These are phyloP conservation scores for Clarireedia homoeocarpa DNA, from an alignment of 2,329 filamentous ascomycete genomes.

Conservation along the genomic window DNA sequence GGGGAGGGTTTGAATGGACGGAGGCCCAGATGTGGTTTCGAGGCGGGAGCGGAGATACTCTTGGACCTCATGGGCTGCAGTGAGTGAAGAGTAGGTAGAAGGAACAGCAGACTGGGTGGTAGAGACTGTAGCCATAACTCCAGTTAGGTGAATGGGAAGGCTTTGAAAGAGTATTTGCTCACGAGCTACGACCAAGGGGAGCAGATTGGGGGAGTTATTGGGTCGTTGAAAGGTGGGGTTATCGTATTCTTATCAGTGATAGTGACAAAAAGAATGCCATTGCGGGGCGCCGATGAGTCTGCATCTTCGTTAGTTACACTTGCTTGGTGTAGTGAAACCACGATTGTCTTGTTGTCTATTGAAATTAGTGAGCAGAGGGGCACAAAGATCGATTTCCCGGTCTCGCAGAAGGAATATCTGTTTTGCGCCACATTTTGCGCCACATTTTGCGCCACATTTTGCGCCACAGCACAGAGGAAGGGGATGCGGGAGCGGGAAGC, in stretches of 20 bases:
- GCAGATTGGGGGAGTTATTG: background rate
- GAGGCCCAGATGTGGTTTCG: constrained; percentile 10
- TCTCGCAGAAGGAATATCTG: too few species aligned
- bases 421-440: too few species aligned
- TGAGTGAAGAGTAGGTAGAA: background rate
- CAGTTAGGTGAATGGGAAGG: background rate
- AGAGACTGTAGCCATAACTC: background rate
- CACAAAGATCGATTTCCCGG: too few species aligned
- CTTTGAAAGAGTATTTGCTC: background rate
- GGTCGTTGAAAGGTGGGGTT: background rate
- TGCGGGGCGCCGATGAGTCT: background rate
- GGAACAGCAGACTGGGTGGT: background rate
- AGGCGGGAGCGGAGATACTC: constrained; percentile 23
- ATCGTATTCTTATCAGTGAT: background rate
- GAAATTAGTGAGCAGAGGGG: too few species aligned
- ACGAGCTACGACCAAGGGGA: background rate
- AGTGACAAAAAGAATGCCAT: background rate
- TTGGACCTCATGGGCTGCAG: constrained; percentile 24
- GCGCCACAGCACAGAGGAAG: too few species aligned
- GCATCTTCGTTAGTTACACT: too few species aligned
- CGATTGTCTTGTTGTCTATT: too few species aligned
- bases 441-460: too few species aligned
- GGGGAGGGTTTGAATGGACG: constrained; percentile 24
- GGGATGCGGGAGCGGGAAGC: too few species aligned
- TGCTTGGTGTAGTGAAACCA: too few species aligned